Conservation (phyloP, 768 basidiomycete genomes). For the Tulasnella sp. region DNA sequence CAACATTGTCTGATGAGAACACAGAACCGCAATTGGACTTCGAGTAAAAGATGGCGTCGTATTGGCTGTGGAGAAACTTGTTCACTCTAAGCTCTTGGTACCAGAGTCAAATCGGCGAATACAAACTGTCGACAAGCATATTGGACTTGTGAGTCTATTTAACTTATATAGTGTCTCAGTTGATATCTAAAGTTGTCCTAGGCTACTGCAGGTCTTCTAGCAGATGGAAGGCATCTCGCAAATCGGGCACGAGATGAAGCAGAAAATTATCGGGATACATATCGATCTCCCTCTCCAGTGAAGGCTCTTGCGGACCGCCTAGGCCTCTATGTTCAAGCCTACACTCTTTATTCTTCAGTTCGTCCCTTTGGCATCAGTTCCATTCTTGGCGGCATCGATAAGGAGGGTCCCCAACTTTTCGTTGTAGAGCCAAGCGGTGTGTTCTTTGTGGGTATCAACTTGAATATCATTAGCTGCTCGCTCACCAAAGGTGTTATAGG, state of each 20-base stretch:
- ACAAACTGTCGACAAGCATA: constrained; percentile 83
- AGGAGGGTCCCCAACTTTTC: constrained; percentile 72
- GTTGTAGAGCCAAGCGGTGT: constrained; percentile 93
- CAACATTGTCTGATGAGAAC: constrained; percentile 5
- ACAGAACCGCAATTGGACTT: constrained; percentile 88
- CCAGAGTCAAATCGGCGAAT: constrained; percentile 89
- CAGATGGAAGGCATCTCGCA: constrained; percentile 82
- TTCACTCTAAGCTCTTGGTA: constrained; percentile 90
- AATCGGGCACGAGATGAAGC: constrained; percentile 80
- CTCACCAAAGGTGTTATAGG: constrained; percentile 36
- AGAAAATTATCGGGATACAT: constrained; percentile 52
- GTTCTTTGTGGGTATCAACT: constrained; percentile 49
- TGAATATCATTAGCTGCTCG: neutral
- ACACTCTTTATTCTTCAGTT: constrained; percentile 96
- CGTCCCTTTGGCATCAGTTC: constrained; percentile 94
- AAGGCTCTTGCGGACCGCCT: constrained; percentile 69
- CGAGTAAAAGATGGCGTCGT: constrained; percentile 90
- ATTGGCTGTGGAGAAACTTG: constrained; percentile 93
- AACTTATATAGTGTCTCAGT: neutral
- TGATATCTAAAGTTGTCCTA: constrained; percentile 24
- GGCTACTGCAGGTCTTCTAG: constrained; percentile 88
- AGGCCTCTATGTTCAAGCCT: constrained; percentile 82
- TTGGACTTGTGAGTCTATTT: constrained; percentile 57
- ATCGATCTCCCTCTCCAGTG: constrained; percentile 60
- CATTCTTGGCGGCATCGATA: constrained; percentile 80